These are phyloP conservation scores for Pythium scleroteichum DNA, from an alignment of 352 stramenopile species.

Conservation along the genomic window DNA sequence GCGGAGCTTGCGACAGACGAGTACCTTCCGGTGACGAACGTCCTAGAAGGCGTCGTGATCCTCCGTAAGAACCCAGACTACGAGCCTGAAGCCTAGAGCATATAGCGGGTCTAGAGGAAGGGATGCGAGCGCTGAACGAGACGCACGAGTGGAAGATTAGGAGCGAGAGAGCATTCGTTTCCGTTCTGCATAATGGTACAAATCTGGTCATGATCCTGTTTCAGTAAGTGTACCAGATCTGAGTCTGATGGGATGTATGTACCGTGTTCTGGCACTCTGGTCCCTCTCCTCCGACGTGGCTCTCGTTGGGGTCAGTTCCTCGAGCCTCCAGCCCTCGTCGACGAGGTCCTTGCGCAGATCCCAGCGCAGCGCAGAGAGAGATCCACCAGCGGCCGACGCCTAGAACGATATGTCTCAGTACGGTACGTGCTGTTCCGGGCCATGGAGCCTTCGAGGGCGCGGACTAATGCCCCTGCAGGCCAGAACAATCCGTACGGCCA, in stretches of 20 bases:
- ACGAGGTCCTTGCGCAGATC: not conserved
- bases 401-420: conserved; percentile 20
- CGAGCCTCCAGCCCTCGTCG: not conserved
- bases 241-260: not conserved
- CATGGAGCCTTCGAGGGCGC: not conserved
- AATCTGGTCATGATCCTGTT: not conserved
- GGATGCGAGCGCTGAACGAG: not conserved
- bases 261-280: conserved; percentile 17
- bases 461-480: not conserved
- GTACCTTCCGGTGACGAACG: conserved; percentile 94
- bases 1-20: conserved; percentile 98
- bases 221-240: not conserved
- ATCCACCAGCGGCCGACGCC: not conserved
- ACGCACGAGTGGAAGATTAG: not conserved
- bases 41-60: conserved; percentile 99
- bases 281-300: conserved; percentile 22
- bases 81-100: conserved; percentile 70
- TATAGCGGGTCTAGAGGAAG: conserved; percentile 17
- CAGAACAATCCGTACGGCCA: conserved; percentile 9
- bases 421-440: conserved; percentile 13
- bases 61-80: conserved; percentile 97
- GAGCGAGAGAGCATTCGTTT: not conserved
- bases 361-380: not conserved
- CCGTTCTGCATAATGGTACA: conserved; percentile 8
- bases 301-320: conserved; percentile 22